Evolutionary conservation across 441 rosid genomes (phyloP), one percentile per base, ranked within the genome.

Genomic region (Populus hybrid): DNA sequence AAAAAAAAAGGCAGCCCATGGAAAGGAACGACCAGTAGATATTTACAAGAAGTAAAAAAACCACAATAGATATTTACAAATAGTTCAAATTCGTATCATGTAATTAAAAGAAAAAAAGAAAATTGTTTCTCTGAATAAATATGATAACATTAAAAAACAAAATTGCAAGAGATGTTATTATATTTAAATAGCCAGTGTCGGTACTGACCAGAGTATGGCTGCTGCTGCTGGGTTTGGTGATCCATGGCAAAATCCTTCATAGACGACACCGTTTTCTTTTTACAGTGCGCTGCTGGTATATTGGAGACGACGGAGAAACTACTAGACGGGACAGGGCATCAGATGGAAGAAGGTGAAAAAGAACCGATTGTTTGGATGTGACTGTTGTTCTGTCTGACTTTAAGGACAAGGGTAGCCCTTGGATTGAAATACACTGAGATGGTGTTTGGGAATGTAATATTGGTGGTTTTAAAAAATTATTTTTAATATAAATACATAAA

Each of bases 241-340:
- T 71, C 35, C 18, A 67, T 57, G 20, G 32, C 20, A 59, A 6
- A 18, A 18, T 61, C 73, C 67, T 42, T 5, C 14, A 42, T 11
- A 20, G 79, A 74, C 74, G 81, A 77, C 83, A 80, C 75, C 77
- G 76, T 73, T 72, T 64, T 6, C 42, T 64, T 46, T 40, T 75
- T 36, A 4, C 26, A 5, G n/a, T 67, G 30, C 28, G 11, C 26
- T 69, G 6, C 7, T 50, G 5, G 14, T 32, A 21, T 30, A 2
- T 20, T 20, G 28, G 16, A 67, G 50, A 21, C 16, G 20, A 8
- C 12, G 66, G 42, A 34, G 8, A 8, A 38, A 11, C n/a, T 6
- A 53, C n/a, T 53, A 53, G 21, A 6, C 0, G 8, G 21, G 61
- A 53, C n/a, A 53, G n/a, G 21, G 61, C 61, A 1, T 4, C 9